These are phyloP conservation scores for Lactarius evosmus DNA, from an alignment of 768 basidiomycete genomes.

Conservation along the genomic window DNA sequence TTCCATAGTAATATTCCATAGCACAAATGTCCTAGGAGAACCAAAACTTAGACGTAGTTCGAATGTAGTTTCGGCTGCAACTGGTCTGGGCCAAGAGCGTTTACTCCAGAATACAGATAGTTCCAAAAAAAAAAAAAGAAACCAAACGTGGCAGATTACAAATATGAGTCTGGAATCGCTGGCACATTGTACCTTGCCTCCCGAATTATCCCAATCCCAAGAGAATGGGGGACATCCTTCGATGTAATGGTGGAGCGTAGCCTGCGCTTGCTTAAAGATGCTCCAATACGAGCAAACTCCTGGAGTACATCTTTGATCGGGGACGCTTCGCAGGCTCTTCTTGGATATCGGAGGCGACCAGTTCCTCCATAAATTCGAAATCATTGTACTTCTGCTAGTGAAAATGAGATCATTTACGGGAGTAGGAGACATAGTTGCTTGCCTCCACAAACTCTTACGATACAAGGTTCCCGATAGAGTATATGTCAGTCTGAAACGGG, in stretches of 20 bases:
- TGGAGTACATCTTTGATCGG: constrained; percentile 31
- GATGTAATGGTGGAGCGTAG: constrained; percentile 34
- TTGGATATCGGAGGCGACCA: constrained; percentile 35
- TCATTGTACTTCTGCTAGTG: constrained; percentile 27
- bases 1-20: too few species aligned
- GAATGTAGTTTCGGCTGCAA: too few species aligned
- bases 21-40: too few species aligned
- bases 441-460: constrained; percentile 33
- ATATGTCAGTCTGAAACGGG: constrained; percentile 39
- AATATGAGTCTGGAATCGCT: constrained; percentile 3
- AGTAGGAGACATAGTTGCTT: neutral
- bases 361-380: constrained; percentile 31
- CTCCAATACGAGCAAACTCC: constrained; percentile 32
- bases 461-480: constrained; percentile 38
- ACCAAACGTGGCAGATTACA: too few species aligned
- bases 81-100: too few species aligned
- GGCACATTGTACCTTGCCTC: neutral
- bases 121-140: too few species aligned
- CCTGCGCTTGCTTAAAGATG: constrained; percentile 29
- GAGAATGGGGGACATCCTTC: neutral
- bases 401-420: neutral
- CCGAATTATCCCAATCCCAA: neutral
- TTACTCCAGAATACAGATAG: too few species aligned
- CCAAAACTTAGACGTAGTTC: too few species aligned
- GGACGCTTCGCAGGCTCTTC: constrained; percentile 36